phyloP scores from a whole-genome alignment of 306 rosid genomes.

The Cucumis melo region DNA sequence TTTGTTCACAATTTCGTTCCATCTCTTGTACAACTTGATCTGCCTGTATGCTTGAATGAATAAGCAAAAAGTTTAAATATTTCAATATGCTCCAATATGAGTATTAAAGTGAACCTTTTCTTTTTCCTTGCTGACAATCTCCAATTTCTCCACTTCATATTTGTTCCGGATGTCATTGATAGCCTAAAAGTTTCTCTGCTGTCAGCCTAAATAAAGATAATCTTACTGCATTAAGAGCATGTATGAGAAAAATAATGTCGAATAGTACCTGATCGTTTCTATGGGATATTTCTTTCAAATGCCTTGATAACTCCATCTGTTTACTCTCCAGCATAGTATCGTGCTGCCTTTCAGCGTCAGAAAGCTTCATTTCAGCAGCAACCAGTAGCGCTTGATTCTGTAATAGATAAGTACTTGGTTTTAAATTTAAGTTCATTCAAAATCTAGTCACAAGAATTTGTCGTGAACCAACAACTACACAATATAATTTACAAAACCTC shows the following conservation, averaged over 20 bases:
- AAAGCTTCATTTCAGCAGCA: slow-evolving; percentile 54
- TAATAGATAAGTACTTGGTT: slow-evolving; percentile 16
- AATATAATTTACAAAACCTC: slow-evolving; percentile 44
- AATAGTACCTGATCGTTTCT: slow-evolving; percentile 80
- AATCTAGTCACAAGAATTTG: neutral
- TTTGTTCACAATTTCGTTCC: slow-evolving; percentile 40
- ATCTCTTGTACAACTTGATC: slow-evolving; percentile 45
- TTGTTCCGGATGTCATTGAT: slow-evolving; percentile 74
- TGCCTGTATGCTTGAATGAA: slow-evolving; percentile 40
- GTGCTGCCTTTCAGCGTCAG: slow-evolving; percentile 62
- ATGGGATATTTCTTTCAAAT: slow-evolving; percentile 84
- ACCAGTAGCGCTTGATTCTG: slow-evolving; percentile 46
- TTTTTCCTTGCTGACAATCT: slow-evolving; percentile 57
- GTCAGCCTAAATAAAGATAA: slow-evolving; percentile 21
- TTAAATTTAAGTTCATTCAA: slow-evolving; percentile 2
- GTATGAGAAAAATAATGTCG: slow-evolving; percentile 11
- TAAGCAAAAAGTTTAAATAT: slow-evolving; percentile 19
- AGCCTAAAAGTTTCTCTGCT: slow-evolving; percentile 39
- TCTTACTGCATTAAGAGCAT: slow-evolving; percentile 8
- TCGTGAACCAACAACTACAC: neutral
- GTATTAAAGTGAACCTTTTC: slow-evolving; percentile 55
- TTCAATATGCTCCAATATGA: slow-evolving; percentile 10
- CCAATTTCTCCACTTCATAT: slow-evolving; percentile 81
- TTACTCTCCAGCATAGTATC: slow-evolving; percentile 70
- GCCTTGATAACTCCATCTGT: slow-evolving; percentile 67